Base-by-base conservation (phyloP, 225 moss, liverwort and hornwort genomes). In the Pseudisothecium myosuroides region DNA sequence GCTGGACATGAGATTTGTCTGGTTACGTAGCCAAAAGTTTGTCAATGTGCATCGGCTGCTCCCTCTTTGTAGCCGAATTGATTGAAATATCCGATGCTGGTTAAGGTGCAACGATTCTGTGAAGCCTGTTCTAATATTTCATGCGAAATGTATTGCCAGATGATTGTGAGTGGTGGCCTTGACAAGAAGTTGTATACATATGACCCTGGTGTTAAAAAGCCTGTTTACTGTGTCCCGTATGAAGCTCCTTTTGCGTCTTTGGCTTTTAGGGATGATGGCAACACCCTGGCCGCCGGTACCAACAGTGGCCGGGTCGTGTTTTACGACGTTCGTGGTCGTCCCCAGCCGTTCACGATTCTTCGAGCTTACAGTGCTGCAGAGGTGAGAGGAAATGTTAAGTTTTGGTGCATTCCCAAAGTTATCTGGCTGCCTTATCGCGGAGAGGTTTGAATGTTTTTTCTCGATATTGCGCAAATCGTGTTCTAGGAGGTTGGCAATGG, bases 301-400 rank as follows among this genome's bases (percentile, higher is more conserved):
- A 99, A 97, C 73, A 99, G 97, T 89, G 99, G 99, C 14, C 96
- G 97, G 82, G 97, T 99, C 89, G 99, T 99, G 89, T 99, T 99
- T 85, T 99, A 97, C 92, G 99, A 99, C 85, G 94, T 99, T 29
- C 94, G 99, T 85, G 97, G 96, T 90, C 97, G 97, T 74, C 96
- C 97, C 37, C 99, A 99, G 90, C 99, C 99, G 41, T 97, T 99
- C 85, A 99, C 97, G 73, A 97, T 99, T 63, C 93, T 99, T 79
- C 95, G 96, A 88, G 99, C 99, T 82, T 99, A 93, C 68, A 95
- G 95, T 83, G 94, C 97, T 82, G 93, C 99, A 72, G 97, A 99
- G 95, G 98, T 98, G 93, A 87, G 92, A 77, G 45, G 45, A 73
- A 59, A 68, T 67, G 55, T 22, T 17, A n/a, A n/a, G n/a, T 55